Percentiles rank a stretch among this genome's conserved stretches.
These are phyloP conservation scores for Pisolithus marmoratus DNA, from an alignment of 768 basidiomycete genomes.

Conservation along the genomic window DNA sequence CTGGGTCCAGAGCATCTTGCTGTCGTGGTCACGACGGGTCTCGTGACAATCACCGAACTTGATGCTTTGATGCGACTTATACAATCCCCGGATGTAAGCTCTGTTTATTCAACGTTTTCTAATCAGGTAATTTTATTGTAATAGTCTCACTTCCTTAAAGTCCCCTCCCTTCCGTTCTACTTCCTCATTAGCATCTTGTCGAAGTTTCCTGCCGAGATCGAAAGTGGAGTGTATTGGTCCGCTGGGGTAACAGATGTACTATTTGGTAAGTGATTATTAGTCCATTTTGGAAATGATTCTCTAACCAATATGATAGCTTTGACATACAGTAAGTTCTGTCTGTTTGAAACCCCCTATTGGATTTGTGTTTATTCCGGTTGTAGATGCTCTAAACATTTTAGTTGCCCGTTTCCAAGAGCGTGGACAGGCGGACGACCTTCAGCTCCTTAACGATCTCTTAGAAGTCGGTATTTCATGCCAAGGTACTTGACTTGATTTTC, in stretches of 20 bases:
- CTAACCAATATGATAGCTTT: conserved; percentile 25
- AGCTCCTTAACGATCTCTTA: conserved; percentile 42
- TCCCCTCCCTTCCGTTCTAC: conserved; percentile 76
- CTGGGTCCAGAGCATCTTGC: conserved; percentile 54
- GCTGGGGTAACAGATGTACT: conserved; percentile 54
- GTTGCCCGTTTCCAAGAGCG: conserved; percentile 40
- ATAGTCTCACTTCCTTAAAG: conserved; percentile 84
- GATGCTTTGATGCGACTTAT: conserved; percentile 63
- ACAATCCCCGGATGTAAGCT: conserved; percentile 69
- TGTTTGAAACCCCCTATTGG: conserved; percentile 3
- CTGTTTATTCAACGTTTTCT: background rate
- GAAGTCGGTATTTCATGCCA: conserved; percentile 49
- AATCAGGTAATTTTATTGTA: conserved; percentile 10
- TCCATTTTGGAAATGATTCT: background rate
- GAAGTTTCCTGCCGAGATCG: conserved; percentile 74
- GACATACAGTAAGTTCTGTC: conserved; percentile 25
- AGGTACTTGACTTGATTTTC: conserved; percentile 34
- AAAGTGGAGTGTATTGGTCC: conserved; percentile 75
- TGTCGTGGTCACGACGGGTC: conserved; percentile 54
- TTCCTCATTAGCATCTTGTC: conserved; percentile 66
- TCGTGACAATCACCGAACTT: conserved; percentile 65
- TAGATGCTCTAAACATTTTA: conserved; percentile 55
- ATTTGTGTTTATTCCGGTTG: conserved; percentile 17
- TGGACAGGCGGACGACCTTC: conserved; percentile 27
- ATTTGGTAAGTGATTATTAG: conserved; percentile 47